Base-by-base conservation (phyloP, 2,329 filamentous ascomycete species). In the Phaeomoniella chlamydospora region DNA sequence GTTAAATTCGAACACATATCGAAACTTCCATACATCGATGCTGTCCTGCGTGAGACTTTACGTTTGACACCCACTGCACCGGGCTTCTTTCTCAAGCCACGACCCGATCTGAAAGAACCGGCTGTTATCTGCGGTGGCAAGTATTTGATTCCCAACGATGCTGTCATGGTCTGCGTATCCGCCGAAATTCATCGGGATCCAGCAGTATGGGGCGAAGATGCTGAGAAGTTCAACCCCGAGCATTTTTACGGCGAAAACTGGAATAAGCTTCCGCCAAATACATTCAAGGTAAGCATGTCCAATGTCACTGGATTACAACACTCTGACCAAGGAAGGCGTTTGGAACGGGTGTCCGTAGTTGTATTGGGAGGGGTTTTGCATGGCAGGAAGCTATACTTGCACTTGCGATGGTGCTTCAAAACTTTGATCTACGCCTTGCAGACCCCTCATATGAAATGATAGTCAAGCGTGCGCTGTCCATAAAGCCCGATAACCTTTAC, bases 281-380 rank as follows among this genome's bases (percentile, higher is more conserved):
- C 67, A 18, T 80, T 73, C 75, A 80, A 81, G 37, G 44, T 46
- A 36, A 31, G 32, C 31, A 4, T 18, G 14, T 17, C 6, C 15
- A 17, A 19, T 19, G 15, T 2, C n/a, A n/a, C 18, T 9, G 9
- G 18, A 14, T 31, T 31, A 36, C 29, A 10, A 26, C 13, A 18
- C n/a, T 22, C 51, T 15, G 18, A 37, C 44, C 11, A 33, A 46
- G 43, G 29, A 49, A 56, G 56, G 78, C 81, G 3, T 87, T 86
- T 45, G 82, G 81, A 2, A 80, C 80, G 39, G 80, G 80, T 1
- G 64, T 69, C 42, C 62, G 81, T 36, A 76, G 63, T 1, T 87
- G 80, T 45, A 85, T 86, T 41, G 81, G 81, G 3, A 62, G 79
- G 1, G 66, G 72, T 0, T 86, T 86, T 50, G 79, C 80, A 1